Evolutionary conservation across 2,329 filamentous ascomycete genomes (phyloP).

Genomic region (Dactylonectria macrodidyma): DNA sequence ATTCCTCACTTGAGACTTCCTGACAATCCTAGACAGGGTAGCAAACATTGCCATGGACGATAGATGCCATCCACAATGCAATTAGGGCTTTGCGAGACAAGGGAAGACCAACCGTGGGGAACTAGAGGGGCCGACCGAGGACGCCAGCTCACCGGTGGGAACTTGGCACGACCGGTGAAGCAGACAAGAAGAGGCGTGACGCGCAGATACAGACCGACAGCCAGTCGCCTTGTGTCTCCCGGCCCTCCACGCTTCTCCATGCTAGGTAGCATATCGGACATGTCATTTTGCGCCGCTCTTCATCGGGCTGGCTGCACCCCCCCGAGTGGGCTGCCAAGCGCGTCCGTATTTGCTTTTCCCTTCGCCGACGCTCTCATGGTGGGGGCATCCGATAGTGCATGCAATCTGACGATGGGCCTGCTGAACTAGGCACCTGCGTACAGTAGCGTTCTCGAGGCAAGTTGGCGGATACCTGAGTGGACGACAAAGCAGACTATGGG

Average conservation of each 20-base stretch:
- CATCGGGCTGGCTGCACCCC: background rate
- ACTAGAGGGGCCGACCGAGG: background rate
- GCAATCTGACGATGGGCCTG: background rate
- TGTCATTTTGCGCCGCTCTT: background rate
- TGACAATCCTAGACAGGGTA: background rate
- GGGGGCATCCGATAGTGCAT: background rate
- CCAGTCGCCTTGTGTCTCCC: background rate
- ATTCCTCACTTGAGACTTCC: conserved; percentile 20
- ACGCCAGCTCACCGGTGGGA: conserved; percentile 18
- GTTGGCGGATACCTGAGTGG: background rate
- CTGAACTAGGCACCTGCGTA: background rate
- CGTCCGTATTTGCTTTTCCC: background rate
- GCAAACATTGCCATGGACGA: background rate
- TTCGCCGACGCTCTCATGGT: background rate
- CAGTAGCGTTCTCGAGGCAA: background rate
- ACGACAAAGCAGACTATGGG: background rate
- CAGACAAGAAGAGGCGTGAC: background rate
- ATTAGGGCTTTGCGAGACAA: conserved; percentile 37
- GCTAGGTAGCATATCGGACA: background rate
- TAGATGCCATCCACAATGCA: conserved; percentile 31
- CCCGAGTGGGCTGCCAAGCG: background rate
- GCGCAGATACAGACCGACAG: background rate
- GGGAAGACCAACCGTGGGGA: conserved; percentile 2
- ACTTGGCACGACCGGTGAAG: conserved; percentile 20
- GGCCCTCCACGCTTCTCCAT: background rate